Base-by-base conservation (phyloP, 2,329 filamentous ascomycete species). In the Didymella pinodella region DNA sequence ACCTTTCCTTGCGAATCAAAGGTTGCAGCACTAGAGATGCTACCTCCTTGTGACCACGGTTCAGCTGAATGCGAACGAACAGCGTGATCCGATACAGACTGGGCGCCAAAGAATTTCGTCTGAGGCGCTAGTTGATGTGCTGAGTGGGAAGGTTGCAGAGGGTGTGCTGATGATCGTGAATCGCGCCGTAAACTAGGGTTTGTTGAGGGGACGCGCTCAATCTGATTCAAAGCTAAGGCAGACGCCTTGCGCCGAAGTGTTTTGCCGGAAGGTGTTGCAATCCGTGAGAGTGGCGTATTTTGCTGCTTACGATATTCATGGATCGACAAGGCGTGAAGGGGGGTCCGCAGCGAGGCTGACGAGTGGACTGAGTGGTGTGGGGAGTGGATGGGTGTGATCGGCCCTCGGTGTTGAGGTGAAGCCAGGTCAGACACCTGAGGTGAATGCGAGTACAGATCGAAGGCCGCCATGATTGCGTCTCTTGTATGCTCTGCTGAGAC, bases 221-320 rank as follows among this genome's bases (percentile, higher is more conserved):
- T 49, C 22, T 70, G 60, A 57, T 71, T 75, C 56, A 79, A 57
- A 20, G 67, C 65, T 22, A 69, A 63, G 3, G 75, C 68, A 7
- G 75, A 76, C n/a, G 75, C 60, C 57, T 75, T 78, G 50, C 77
- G 72, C 57, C 73, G 72, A 36, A 79, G 65, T 20, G 72, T 70
- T 58, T 68, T 77, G 41, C 72, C 71, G n/a, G 64, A 55, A 38
- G 72, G 70, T 14, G 73, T 70, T 12, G 60, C 66, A 14, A 68
- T 63, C 36, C 67, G 68, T 40, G 69, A 65, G n/a, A 62, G 66
- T 7, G 77, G 74, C 46, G 73, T 73, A 36, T 70, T 65, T 49
- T 77, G 74, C 62, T 75, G 75, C 57, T 74, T 75, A 56, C 77
- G 75, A 54, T 78, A 78, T 56, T 78, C 75, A 67, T 77, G 76